A percentile compares a stretch with the other conserved stretches of the same genome.
phyloP scores from a whole-genome alignment of 805 yeast genomes.

The Wickerhamiella domercqiae region DNA sequence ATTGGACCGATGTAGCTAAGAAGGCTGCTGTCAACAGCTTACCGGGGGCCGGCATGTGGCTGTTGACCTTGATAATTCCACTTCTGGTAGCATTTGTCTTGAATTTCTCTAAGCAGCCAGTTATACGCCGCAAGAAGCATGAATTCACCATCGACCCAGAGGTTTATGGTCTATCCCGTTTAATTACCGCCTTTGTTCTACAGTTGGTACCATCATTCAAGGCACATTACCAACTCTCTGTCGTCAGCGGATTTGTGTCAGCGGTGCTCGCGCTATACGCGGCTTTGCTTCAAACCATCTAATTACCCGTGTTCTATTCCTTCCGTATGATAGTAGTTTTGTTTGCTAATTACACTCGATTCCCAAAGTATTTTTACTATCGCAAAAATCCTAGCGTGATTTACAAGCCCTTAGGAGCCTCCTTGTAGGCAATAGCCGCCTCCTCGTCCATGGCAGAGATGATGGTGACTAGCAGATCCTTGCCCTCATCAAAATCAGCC shows the following conservation, averaged over 20 bases:
- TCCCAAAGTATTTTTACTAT: not conserved
- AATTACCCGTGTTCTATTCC: not conserved
- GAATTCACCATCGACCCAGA: conserved; percentile 34
- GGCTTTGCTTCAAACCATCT: conserved; percentile 16
- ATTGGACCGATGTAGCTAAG: not conserved
- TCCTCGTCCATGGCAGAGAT: conserved; percentile 99
- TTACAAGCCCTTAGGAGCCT: conserved; percentile 54
- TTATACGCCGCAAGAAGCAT: conserved; percentile 11
- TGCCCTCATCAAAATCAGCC: conserved; percentile 92
- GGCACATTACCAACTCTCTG: not conserved
- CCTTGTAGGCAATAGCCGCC: conserved; percentile 97
- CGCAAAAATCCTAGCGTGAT: not conserved
- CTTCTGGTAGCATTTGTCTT: conserved; percentile 19
- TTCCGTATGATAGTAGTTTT: not conserved
- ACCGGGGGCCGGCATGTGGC: not conserved
- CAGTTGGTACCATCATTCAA: not conserved
- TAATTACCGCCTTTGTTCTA: conserved; percentile 26
- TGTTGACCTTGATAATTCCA: conserved; percentile 18
- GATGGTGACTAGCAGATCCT: conserved; percentile 92
- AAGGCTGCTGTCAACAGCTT: not conserved
- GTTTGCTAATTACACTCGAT: not conserved
- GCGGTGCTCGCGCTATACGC: conserved; percentile 25
- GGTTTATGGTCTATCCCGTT: conserved; percentile 34
- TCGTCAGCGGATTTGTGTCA: conserved; percentile 5
- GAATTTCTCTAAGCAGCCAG: conserved; percentile 21